Base-by-base conservation (phyloP, 805 yeast species). In the Citeromyces matritensis region DNA sequence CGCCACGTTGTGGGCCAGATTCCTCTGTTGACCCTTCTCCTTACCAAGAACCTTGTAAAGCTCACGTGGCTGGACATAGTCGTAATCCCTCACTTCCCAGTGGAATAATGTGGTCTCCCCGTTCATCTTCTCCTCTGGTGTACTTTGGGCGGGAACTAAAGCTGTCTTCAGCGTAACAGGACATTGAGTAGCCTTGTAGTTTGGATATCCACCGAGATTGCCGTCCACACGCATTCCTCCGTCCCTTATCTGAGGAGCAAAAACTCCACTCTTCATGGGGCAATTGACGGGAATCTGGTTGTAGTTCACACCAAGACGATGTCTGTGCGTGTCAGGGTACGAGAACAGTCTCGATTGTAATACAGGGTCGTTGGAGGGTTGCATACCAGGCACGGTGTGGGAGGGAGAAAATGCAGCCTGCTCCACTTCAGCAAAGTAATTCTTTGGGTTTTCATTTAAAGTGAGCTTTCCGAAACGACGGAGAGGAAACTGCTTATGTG, bases 201-300 rank as follows among this genome's bases (percentile, higher is more conserved):
- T 79, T 50, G 94, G 91, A 40, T 71, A 69, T 34, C 68, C 57
- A 26, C 93, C 94, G 48, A 76, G 67, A 59, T 83, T 83, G 34
- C 76, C 79, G 42, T 69, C 62, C 17, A 71, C 70, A 34, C 50
- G 50, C 85, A 77, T 75, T 29, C 73, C 67, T 54, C 95, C 95
- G 51, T 83, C 94, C 59, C 94, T 71, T 43, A 75, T 68, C 44
- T 73, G 75, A 19, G 94, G 94, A 43, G 69, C 66, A 50, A 66
- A 69, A 7, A 64, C 60, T 33, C 56, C 55, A 3, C 66, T 54
- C 15, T 69, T 72, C 38, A 66, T 58, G 35, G 95, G 94, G 55
- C 93, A 79, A 53, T 83, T 83, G 43, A 81, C 85, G n/a, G 95
- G 95, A 35, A 83, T 76, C 56, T 80, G 88, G 30, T 69, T 65